Conservation (phyloP, 371 early-diverging fungal genomes). For the Fennellomyces sp. region DNA sequence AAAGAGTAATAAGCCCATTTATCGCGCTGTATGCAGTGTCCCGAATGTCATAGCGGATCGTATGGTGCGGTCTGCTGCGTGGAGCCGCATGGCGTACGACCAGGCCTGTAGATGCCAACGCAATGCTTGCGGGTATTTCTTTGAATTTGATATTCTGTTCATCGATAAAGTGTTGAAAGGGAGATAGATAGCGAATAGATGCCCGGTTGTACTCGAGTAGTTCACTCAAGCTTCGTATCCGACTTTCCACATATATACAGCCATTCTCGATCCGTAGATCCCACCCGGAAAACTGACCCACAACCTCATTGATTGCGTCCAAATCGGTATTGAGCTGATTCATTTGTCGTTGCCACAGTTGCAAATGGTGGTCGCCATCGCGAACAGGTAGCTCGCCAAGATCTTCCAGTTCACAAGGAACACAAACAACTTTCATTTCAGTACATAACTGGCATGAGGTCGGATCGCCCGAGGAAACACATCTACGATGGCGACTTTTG, state of each 20-base stretch:
- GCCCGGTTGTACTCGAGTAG: constrained; percentile 7
- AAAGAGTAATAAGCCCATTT: constrained; percentile 1
- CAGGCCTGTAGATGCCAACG: background rate
- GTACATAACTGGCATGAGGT: too few relatives aligned
- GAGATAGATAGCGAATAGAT: constrained; percentile 11
- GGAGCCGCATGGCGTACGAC: background rate
- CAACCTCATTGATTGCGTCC: too few relatives aligned
- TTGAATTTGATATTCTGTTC: background rate
- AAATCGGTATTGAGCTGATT: too few relatives aligned
- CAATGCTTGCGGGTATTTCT: background rate
- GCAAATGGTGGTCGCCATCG: too few relatives aligned
- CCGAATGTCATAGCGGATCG: too few relatives aligned
- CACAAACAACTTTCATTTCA: too few relatives aligned
- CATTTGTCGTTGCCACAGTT: too few relatives aligned
- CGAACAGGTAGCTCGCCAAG: too few relatives aligned
- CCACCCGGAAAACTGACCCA: constrained; percentile 10
- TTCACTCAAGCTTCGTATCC: constrained; percentile 8
- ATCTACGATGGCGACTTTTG: too few relatives aligned
- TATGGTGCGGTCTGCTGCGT: background rate
- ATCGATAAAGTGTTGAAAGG: constrained; percentile 11
- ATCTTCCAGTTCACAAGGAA: too few relatives aligned
- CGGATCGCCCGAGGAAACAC: too few relatives aligned
- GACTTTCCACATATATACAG: constrained; percentile 4
- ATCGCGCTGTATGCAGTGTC: background rate
- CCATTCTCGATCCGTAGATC: constrained; percentile 13